Conservation (phyloP, 2,329 filamentous ascomycete species). For the Metarhizium album region DNA sequence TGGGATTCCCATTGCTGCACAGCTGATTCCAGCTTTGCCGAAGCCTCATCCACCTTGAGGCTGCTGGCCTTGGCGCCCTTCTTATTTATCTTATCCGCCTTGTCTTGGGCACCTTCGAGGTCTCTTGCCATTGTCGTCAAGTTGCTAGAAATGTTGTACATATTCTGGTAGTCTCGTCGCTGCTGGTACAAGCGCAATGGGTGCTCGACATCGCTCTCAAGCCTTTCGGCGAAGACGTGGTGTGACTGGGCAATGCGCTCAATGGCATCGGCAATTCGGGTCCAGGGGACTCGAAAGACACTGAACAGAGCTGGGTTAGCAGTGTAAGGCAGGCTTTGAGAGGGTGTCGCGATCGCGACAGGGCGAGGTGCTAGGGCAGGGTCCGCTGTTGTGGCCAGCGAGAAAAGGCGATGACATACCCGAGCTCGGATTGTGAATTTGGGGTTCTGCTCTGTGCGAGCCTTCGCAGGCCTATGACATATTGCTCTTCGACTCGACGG, state of each 20-base stretch:
- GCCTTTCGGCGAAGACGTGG: conserved; percentile 64
- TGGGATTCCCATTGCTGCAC: conserved; percentile 84
- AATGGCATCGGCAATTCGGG: conserved; percentile 69
- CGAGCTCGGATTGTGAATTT: conserved; percentile 69
- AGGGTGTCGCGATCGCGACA: not conserved
- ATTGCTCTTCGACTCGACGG: conserved; percentile 81
- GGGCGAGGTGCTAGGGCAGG: not conserved
- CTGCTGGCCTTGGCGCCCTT: conserved; percentile 69
- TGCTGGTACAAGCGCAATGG: conserved; percentile 67
- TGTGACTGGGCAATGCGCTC: conserved; percentile 78
- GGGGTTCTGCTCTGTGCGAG: conserved; percentile 64
- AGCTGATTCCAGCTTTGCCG: conserved; percentile 64
- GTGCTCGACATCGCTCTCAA: conserved; percentile 80
- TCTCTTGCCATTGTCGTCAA: conserved; percentile 72
- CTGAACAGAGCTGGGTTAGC: conserved; percentile 34
- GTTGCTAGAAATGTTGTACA: conserved; percentile 74
- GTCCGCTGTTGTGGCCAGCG: not conserved
- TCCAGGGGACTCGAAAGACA: conserved; percentile 84
- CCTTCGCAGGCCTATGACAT: conserved; percentile 72
- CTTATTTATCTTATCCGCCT: conserved; percentile 70
- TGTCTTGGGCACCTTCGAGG: conserved; percentile 73
- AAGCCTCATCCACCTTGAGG: conserved; percentile 66
- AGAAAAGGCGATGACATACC: conserved; percentile 46
- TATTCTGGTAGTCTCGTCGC: conserved; percentile 68
- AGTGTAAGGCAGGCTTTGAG: conserved; percentile 5